phyloP scores from a whole-genome alignment of 768 basidiomycete species.

The Pleurotus giganteus region DNA sequence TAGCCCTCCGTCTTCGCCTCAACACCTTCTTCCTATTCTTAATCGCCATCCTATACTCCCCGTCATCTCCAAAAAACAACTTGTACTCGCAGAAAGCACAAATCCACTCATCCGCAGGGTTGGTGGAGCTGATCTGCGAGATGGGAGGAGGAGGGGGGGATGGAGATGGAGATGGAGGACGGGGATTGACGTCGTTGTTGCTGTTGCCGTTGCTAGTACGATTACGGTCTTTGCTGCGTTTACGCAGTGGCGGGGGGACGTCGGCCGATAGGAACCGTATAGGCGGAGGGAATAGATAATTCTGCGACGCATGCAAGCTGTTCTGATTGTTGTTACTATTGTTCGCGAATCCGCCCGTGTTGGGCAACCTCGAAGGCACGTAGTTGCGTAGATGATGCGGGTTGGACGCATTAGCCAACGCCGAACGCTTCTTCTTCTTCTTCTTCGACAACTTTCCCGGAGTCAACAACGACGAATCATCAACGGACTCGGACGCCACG shows the following conservation, averaged over 20 bases:
- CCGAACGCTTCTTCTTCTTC: constrained; percentile 95
- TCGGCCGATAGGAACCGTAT: constrained; percentile 68
- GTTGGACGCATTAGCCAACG: constrained; percentile 89
- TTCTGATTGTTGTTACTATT: constrained; percentile 27
- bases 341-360: no score
- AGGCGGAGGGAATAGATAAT: constrained; percentile 59
- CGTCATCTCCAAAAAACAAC: constrained; percentile 85
- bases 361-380: constrained; percentile 78
- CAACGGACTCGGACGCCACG: constrained; percentile 34
- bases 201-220: constrained; percentile 17
- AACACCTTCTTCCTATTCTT: constrained; percentile 68
- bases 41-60: constrained; percentile 57
- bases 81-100: constrained; percentile 94
- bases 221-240: constrained; percentile 20
- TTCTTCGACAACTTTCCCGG: constrained; percentile 29
- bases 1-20: constrained; percentile 53
- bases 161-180: no score
- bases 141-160: no score
- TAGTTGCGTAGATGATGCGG: constrained; percentile 96
- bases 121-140: constrained; percentile 31
- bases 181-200: constrained; percentile 11
- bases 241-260: constrained; percentile 53
- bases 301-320: constrained; percentile 35
- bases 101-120: constrained; percentile 85
- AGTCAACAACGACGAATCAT: constrained; percentile 30